Evolutionary conservation across 2,329 filamentous ascomycete genomes (phyloP).

Genomic region (Cercospora sesami): DNA sequence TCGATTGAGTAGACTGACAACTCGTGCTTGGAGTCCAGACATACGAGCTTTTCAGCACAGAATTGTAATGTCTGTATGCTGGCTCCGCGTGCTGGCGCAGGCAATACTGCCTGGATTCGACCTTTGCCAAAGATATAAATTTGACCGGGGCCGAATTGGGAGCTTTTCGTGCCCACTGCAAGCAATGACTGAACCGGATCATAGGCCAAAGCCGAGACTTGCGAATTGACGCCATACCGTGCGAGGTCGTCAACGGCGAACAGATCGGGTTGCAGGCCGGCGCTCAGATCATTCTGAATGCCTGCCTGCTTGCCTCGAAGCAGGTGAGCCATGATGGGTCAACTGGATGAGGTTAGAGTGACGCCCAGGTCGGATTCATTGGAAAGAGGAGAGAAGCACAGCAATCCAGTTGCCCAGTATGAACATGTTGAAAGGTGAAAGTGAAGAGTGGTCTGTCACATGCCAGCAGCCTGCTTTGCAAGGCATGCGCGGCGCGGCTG

Average conservation of each 20-base stretch:
- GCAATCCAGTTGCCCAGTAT: background rate
- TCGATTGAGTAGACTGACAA: conserved; percentile 79
- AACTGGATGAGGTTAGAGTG: background rate
- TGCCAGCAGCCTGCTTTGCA: conserved; percentile 13
- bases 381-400: background rate
- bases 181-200: conserved; percentile 92
- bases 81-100: conserved; percentile 64
- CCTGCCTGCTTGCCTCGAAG: conserved; percentile 90
- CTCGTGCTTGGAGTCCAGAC: conserved; percentile 82
- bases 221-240: conserved; percentile 71
- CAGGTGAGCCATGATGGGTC: conserved; percentile 72
- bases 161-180: conserved; percentile 86
- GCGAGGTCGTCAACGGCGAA: conserved; percentile 81
- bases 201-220: conserved; percentile 77
- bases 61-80: conserved; percentile 81
- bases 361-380: background rate
- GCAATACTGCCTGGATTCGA: conserved; percentile 74
- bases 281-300: conserved; percentile 86
- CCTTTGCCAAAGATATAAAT: conserved; percentile 86
- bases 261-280: conserved; percentile 71
- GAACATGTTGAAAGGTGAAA: background rate
- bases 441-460: conserved; percentile 7
- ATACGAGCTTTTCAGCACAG: conserved; percentile 80
- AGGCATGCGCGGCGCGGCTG: conserved; percentile 7
- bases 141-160: conserved; percentile 78